phyloP scores from a whole-genome alignment of 345 rosid genomes.

The Citrus sinensis region DVS_A1.0 CM039162.1:23089001-23089500 shows the following conservation, averaged over 20 bases:
- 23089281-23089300: constrained; percentile 4
- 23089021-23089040: not conserved
- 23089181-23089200: constrained; percentile 8
- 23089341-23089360: constrained; percentile 94
- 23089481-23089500: not conserved
- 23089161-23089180: constrained; percentile 45
- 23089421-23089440: not conserved
- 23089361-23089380: constrained; percentile 88
- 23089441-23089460: not conserved
- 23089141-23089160: constrained; percentile 94
- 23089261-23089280: not conserved
- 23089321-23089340: constrained; percentile 71
- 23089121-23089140: constrained; percentile 82
- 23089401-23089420: constrained; percentile 17
- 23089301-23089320: not conserved
- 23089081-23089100: not conserved
- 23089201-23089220: constrained; percentile 2
- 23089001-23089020: not conserved
- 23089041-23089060: not conserved
- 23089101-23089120: not conserved
- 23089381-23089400: constrained; percentile 34
- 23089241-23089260: not conserved
- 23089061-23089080: not conserved
- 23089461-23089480: constrained; percentile 1
- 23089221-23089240: constrained; percentile 9